Evolutionary conservation across 306 rosid genomes (phyloP), one percentile per base, ranked within the genome.

Genomic region (Vigna hirtella): DNA sequence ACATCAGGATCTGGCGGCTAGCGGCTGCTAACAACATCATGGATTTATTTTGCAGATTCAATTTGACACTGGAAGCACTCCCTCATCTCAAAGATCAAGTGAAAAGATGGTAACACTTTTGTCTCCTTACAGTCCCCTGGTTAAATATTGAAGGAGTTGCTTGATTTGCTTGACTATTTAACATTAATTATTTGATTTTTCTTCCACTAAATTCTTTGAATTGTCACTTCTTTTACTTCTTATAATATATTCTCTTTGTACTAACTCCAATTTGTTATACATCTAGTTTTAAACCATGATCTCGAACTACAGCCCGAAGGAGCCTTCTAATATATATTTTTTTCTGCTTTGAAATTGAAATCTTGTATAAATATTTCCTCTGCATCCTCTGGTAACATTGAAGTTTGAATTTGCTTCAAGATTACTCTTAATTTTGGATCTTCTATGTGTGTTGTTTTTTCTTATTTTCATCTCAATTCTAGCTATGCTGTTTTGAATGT

Each of bases 71-170:
- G 7, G 57, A 84, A 70, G 3, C 73, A 55, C 16, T 47, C 43
- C 57, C 13, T 52, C 76, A 7, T 65, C 49, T 45, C 68, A 18
- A 47, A 32, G 43, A 73, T 75, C 8, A 51, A 51, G 13, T 57
- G 30, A 13, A 71, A 84, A 72, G 3, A 84, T 84, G 87, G 87
- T 84, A 76, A 43, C 9, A 13, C 50, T 72, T 78, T 40, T 16
- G 45, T 52, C 20, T 52, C 50, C 40, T 45, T 15, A 43, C 63
- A 62, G 17, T 47, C 55, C 66, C 65, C 13, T 38, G 58, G 11
- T 77, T 66, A 13, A 38, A 57, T 72, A 55, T 48, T 76, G 8
- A 9, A 9, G 14, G 61, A 43, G 47, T 63, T 70, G 68, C 56
- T 76, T 32, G 52, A 42, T 59, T 58, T 49, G 50, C 26, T 69